A percentile compares a stretch with the other conserved stretches of the same genome.
Evolutionary conservation across 768 basidiomycete genomes (phyloP).

Genomic region (Amanita fuliginea): DNA sequence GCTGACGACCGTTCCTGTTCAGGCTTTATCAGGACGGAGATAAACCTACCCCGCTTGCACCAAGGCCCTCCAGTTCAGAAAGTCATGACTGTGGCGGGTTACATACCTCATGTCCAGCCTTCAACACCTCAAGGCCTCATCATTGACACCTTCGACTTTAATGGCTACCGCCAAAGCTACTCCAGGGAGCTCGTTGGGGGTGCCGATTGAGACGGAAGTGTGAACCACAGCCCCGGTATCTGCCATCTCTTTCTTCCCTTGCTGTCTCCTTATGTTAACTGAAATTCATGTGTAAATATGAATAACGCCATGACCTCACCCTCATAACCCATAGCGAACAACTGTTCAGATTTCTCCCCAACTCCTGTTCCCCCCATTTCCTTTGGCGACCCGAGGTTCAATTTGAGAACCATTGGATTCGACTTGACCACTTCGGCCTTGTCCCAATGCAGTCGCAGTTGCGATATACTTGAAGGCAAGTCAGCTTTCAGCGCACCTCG

Average conservation of each 20-base stretch:
- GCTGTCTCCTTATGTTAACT: constrained; percentile 13
- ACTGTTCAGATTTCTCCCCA: constrained; percentile 57
- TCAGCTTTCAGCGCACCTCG: neutral
- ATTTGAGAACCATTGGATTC: constrained; percentile 31
- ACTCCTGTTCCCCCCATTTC: constrained; percentile 53
- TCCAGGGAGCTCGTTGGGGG: constrained; percentile 43
- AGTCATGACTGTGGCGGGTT: no score
- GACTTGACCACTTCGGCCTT: constrained; percentile 54
- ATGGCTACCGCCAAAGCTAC: constrained; percentile 64
- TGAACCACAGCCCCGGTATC: constrained; percentile 54
- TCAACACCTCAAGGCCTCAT: constrained; percentile 54
- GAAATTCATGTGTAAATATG: neutral
- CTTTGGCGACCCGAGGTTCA: constrained; percentile 43
- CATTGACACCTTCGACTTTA: constrained; percentile 57
- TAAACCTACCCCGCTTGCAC: no score
- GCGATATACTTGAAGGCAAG: constrained; percentile 52
- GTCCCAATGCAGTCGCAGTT: constrained; percentile 50
- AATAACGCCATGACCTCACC: constrained; percentile 23
- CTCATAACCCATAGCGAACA: constrained; percentile 63
- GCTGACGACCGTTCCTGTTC: no score
- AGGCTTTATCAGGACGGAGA: no score
- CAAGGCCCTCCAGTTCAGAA: no score
- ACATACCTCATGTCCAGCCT: constrained; percentile 56
- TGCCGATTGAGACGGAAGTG: constrained; percentile 51
- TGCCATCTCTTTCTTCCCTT: constrained; percentile 44